Conservation (phyloP, 2,329 filamentous ascomycete species). For the Fusarium sp. region DNA sequence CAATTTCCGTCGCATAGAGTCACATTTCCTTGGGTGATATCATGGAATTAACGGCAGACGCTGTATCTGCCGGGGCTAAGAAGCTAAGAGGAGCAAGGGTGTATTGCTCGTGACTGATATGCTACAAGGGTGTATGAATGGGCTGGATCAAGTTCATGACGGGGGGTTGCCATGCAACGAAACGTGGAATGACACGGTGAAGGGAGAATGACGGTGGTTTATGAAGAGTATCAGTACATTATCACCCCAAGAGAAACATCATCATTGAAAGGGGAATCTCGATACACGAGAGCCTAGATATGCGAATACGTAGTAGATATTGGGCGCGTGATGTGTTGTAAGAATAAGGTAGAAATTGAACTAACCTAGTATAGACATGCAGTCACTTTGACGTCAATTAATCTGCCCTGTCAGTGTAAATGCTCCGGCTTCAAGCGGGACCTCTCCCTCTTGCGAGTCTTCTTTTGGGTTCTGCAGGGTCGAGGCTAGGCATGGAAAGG, state of each 20-base stretch:
- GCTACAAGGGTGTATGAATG: constrained; percentile 8
- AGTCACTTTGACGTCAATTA: constrained; percentile 40
- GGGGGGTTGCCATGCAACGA: constrained; percentile 17
- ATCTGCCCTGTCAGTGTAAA: not conserved
- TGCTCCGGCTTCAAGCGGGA: not conserved
- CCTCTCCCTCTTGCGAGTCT: not conserved
- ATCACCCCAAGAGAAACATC: not conserved
- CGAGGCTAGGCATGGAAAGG: not conserved
- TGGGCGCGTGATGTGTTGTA: not conserved
- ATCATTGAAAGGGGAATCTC: not conserved
- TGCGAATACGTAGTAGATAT: not conserved
- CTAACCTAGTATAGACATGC: constrained; percentile 13
- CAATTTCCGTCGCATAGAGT: not conserved
- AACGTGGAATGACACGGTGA: constrained; percentile 26
- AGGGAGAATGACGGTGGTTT: constrained; percentile 12
- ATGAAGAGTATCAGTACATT: not conserved
- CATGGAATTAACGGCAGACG: constrained; percentile 27
- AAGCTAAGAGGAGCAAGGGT: not conserved
- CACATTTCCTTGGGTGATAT: constrained; percentile 20
- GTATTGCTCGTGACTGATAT: constrained; percentile 17
- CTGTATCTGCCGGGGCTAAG: constrained; percentile 28
- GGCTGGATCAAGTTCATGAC: constrained; percentile 20
- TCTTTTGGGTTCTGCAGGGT: not conserved
- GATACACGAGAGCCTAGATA: not conserved
- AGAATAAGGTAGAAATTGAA: constrained; percentile 3